These are phyloP conservation scores for Fusarium sp. DNA, from an alignment of 2,329 filamentous ascomycete species.

Conservation along the genomic window DNA sequence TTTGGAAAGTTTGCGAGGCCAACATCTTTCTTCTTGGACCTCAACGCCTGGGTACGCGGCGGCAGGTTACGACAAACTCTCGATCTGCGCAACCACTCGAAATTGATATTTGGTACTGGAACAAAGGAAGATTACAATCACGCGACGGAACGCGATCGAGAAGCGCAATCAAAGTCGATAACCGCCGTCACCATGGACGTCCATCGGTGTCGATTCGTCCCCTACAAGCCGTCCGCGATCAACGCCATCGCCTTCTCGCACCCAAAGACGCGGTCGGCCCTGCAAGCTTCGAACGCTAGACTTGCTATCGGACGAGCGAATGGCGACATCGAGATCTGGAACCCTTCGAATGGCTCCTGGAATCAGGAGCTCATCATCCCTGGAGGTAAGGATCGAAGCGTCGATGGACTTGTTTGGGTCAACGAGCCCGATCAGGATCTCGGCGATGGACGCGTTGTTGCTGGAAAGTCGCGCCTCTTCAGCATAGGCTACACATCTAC, in stretches of 20 bases:
- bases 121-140: conserved; percentile 1
- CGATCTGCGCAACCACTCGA: conserved; percentile 12
- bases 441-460: conserved; percentile 69
- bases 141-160: conserved; percentile 12
- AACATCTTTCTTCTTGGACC: conserved; percentile 48
- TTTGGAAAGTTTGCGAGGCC: conserved; percentile 46
- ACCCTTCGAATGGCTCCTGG: conserved; percentile 85
- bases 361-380: conserved; percentile 88
- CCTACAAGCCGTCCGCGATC: conserved; percentile 90
- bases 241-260: conserved; percentile 96
- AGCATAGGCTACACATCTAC: conserved; percentile 95
- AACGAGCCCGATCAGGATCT: conserved; percentile 83
- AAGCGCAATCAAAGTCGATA: conserved; percentile 14
- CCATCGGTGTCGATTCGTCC: conserved; percentile 96
- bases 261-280: conserved; percentile 62
- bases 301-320: conserved; percentile 93
- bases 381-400: conserved; percentile 85
- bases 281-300: conserved; percentile 69
- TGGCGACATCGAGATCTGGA: conserved; percentile 98
- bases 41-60: conserved; percentile 46
- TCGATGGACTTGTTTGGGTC: conserved; percentile 93
- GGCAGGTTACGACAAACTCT: conserved; percentile 26
- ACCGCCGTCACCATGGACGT: conserved; percentile 78
- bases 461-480: conserved; percentile 87
- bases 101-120: not conserved